phyloP scores from a whole-genome alignment of 75 land plant species.

The Adiantum capillusveneris region DNA sequence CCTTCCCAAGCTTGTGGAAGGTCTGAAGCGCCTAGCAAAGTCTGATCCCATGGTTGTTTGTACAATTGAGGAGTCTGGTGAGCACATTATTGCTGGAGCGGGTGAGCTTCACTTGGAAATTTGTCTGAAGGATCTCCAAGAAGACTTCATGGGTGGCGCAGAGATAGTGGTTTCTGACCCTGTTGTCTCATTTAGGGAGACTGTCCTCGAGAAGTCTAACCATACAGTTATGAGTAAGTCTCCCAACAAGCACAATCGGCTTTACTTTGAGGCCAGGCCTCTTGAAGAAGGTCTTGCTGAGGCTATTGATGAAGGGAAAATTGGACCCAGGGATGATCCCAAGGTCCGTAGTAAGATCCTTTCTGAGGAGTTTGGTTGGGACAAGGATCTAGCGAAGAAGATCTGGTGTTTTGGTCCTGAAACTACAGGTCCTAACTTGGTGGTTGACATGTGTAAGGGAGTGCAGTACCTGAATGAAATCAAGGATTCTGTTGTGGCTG shows the following conservation, averaged over 20 bases:
- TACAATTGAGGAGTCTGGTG: slow-evolving; percentile 62
- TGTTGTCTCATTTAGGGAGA: slow-evolving; percentile 70
- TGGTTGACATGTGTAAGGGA: slow-evolving; percentile 71
- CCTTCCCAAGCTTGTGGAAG: slow-evolving; percentile 65
- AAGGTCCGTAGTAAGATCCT: slow-evolving; percentile 47
- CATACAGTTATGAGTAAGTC: slow-evolving; percentile 67
- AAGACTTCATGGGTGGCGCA: slow-evolving; percentile 78
- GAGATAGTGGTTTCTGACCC: slow-evolving; percentile 55
- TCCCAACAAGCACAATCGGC: slow-evolving; percentile 67
- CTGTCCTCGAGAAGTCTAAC: slow-evolving; percentile 56
- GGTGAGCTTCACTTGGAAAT: slow-evolving; percentile 51
- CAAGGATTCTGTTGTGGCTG: slow-evolving; percentile 67
- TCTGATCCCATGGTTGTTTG: slow-evolving; percentile 81
- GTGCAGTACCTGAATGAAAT: slow-evolving; percentile 64
- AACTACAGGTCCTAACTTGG: slow-evolving; percentile 66
- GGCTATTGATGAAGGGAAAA: slow-evolving; percentile 66
- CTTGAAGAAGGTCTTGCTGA: slow-evolving; percentile 63
- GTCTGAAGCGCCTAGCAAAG: slow-evolving; percentile 64
- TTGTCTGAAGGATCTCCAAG: slow-evolving; percentile 38
- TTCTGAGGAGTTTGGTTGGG: slow-evolving; percentile 67
- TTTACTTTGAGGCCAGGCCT: slow-evolving; percentile 66
- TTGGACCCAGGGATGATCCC: slow-evolving; percentile 60
- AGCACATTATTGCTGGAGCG: slow-evolving; percentile 67
- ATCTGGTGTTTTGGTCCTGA: slow-evolving; percentile 75
- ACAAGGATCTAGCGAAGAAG: slow-evolving; percentile 74